These are phyloP conservation scores for Mariannaea sp. DNA, from an alignment of 2,329 filamentous ascomycete species.

Conservation along the genomic window DNA sequence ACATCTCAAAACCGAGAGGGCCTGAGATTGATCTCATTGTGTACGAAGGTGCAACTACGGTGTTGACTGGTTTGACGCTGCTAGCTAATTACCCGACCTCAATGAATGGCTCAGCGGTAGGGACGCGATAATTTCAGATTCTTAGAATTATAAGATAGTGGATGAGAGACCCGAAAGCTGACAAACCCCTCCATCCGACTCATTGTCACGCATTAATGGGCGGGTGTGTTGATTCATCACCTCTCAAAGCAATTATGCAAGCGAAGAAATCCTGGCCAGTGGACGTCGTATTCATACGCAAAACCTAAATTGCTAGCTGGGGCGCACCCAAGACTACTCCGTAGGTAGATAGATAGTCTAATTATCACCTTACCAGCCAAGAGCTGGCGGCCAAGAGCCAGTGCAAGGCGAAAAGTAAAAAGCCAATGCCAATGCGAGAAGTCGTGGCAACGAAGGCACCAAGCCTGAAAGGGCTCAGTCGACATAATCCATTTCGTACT, in stretches of 20 bases:
- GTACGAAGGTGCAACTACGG: background rate
- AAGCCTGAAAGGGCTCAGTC: constrained; percentile 18
- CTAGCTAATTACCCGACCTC: no score
- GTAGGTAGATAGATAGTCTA: no score
- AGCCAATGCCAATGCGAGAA: constrained; percentile 9
- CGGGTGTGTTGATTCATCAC: background rate
- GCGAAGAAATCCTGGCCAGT: background rate
- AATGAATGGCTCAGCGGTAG: no score
- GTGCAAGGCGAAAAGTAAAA: no score
- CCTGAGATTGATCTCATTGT: background rate
- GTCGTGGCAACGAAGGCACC: constrained; percentile 14
- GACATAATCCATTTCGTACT: constrained; percentile 30
- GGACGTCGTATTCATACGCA: background rate
- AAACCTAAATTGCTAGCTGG: constrained; percentile 8
- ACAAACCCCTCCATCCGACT: background rate
- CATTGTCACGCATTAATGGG: background rate
- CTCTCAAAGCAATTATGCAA: constrained; percentile 11
- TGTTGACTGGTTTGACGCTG: background rate
- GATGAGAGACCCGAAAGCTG: background rate
- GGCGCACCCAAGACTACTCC: constrained; percentile 5
- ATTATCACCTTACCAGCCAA: no score
- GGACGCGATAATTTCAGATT: no score
- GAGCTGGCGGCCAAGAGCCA: no score
- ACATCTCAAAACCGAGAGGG: no score
- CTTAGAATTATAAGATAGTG: no score